Conservation (phyloP, 495 filamentous ascomycete genomes). For the Lepraria neglecta region DNA sequence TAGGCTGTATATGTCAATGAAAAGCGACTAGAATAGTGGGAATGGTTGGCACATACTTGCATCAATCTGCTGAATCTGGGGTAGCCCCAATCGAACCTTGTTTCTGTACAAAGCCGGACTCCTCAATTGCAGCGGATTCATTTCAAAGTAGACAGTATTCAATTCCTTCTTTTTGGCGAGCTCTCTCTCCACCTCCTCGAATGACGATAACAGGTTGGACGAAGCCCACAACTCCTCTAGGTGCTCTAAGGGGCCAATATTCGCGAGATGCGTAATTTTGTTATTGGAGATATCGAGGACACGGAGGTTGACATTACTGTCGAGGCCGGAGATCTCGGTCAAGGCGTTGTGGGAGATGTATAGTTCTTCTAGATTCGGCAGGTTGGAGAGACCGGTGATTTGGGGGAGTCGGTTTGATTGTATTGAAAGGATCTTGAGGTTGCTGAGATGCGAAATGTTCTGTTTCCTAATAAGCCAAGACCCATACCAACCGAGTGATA, state of each 20-base stretch:
- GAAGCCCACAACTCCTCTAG: constrained; percentile 95
- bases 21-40: neutral
- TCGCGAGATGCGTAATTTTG: constrained; percentile 64
- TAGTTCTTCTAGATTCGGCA: constrained; percentile 82
- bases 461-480: constrained; percentile 23
- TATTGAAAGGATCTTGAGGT: constrained; percentile 85
- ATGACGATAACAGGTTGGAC: constrained; percentile 71
- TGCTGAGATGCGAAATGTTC: constrained; percentile 62
- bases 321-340: constrained; percentile 67
- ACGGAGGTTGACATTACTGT: constrained; percentile 60
- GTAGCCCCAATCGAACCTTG: constrained; percentile 82
- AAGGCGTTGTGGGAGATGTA: constrained; percentile 98
- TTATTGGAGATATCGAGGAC: constrained; percentile 91
- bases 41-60: constrained; percentile 62
- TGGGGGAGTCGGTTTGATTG: constrained; percentile 91
- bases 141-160: constrained; percentile 94
- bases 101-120: constrained; percentile 79
- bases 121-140: constrained; percentile 78
- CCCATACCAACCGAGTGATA: neutral
- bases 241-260: constrained; percentile 58
- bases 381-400: constrained; percentile 64
- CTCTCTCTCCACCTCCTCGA: constrained; percentile 77
- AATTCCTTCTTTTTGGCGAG: constrained; percentile 70
- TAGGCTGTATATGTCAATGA: constrained; percentile 6
- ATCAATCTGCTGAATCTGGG: constrained; percentile 88